phyloP scores from a whole-genome alignment of 208 protist genomes.

The Entamoeba invadens region DNA sequence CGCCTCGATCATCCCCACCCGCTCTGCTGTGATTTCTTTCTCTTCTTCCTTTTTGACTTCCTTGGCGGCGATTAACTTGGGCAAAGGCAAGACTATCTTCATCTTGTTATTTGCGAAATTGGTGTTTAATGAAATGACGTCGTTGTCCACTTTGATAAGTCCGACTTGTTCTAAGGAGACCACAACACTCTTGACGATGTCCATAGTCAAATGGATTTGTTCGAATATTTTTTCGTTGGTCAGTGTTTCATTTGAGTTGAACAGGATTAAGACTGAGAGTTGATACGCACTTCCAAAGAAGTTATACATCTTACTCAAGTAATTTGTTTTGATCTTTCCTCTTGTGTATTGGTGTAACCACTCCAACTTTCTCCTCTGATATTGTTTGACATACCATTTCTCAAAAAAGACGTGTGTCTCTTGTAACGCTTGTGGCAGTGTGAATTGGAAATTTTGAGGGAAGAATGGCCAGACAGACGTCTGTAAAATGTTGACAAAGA shows the following conservation, averaged over 20 bases:
- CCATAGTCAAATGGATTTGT: background rate
- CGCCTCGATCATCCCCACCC: background rate
- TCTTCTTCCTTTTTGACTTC: background rate
- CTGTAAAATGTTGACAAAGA: background rate
- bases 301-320: background rate
- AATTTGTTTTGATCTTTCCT: background rate
- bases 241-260: background rate
- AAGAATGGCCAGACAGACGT: background rate
- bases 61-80: background rate
- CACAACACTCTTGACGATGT: background rate
- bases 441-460: background rate
- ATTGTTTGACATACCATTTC: background rate
- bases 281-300: background rate
- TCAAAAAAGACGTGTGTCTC: background rate
- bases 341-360: background rate
- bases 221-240: background rate
- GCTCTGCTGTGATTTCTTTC: background rate
- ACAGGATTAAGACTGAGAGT: background rate
- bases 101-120: background rate
- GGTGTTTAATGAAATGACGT: background rate
- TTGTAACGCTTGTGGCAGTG: background rate
- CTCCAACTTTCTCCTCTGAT: background rate
- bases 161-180: background rate
- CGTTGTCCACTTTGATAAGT: background rate
- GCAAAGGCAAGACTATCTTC: background rate